Evolutionary conservation across 176 grass and related monocot genomes (phyloP).

Genomic region (Pharus latifolius): DNA sequence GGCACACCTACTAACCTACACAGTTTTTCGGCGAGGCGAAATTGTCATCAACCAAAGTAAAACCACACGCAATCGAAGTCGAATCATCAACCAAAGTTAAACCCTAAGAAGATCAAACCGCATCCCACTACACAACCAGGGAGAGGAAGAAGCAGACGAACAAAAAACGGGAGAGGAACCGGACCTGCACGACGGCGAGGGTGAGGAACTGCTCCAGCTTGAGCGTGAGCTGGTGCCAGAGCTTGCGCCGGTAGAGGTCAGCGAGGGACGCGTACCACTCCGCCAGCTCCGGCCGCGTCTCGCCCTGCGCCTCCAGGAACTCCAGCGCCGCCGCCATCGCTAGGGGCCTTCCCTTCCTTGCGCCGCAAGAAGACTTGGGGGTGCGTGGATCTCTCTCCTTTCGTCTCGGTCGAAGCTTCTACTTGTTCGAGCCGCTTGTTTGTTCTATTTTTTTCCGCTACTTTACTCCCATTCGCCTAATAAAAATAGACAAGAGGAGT

Average conservation of each 20-base stretch:
- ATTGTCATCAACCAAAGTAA: background rate
- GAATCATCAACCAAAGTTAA: background rate
- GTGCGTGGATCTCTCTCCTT: background rate
- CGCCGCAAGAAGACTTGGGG: slow-evolving; percentile 28
- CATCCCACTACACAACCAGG: background rate
- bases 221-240: slow-evolving; percentile 86
- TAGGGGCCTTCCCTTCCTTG: background rate
- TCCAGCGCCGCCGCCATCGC: slow-evolving; percentile 38
- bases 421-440: background rate
- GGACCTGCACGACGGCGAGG: slow-evolving; percentile 61
- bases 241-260: slow-evolving; percentile 71
- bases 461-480: too few relatives aligned
- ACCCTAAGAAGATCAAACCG: background rate
- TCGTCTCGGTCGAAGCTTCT: background rate
- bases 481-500: too few relatives aligned
- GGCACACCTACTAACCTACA: too few relatives aligned
- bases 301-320: slow-evolving; percentile 68
- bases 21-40: too few relatives aligned
- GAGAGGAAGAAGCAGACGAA: background rate
- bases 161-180: background rate
- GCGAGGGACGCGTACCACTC: slow-evolving; percentile 64
- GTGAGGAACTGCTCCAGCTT: slow-evolving; percentile 89
- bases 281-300: slow-evolving; percentile 52
- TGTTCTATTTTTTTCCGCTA: too few relatives aligned
- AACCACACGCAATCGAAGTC: background rate